Percentiles rank a stretch among this genome's conserved stretches.
Conservation (phyloP, 352 stramenopile genomes). For the Phytophthora ramorum region DNA sequence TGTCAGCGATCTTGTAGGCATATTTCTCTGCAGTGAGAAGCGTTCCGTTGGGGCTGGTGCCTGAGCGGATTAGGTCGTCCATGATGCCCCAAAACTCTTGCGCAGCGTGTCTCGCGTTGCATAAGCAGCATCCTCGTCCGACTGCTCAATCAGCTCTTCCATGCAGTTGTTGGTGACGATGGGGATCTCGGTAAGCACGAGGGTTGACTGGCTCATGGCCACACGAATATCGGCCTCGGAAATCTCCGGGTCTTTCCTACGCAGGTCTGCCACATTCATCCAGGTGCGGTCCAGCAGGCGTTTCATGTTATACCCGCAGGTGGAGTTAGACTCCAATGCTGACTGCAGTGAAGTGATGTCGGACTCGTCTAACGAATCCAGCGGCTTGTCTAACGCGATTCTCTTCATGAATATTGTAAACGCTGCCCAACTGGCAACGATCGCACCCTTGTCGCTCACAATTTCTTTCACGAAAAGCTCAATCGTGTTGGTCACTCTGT, state of each 20-base stretch:
- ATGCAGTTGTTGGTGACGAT: slow-evolving; percentile 43
- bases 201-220: slow-evolving; percentile 34
- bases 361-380: slow-evolving; percentile 17
- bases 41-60: slow-evolving; percentile 34
- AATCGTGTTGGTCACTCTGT: slow-evolving; percentile 38
- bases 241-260: slow-evolving; percentile 16
- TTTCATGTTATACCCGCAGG: slow-evolving; percentile 33
- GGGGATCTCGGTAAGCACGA: slow-evolving; percentile 54
- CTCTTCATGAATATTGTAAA: slow-evolving; percentile 35
- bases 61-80: slow-evolving; percentile 41
- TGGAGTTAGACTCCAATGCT: slow-evolving; percentile 21
- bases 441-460: slow-evolving; percentile 23
- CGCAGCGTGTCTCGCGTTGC: slow-evolving; percentile 45
- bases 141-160: slow-evolving; percentile 30
- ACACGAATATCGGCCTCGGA: slow-evolving; percentile 29
- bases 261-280: slow-evolving; percentile 27
- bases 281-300: slow-evolving; percentile 23
- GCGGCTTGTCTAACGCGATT: slow-evolving; percentile 17
- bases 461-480: slow-evolving; percentile 41
- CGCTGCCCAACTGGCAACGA: slow-evolving; percentile 25
- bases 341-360: slow-evolving; percentile 29
- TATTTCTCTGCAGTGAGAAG: slow-evolving; percentile 35
- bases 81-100: slow-evolving; percentile 56
- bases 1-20: slow-evolving; percentile 43
- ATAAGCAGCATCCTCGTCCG: slow-evolving; percentile 13